Conservation (phyloP, 345 rosid species). For the Garcia nutans region DNA sequence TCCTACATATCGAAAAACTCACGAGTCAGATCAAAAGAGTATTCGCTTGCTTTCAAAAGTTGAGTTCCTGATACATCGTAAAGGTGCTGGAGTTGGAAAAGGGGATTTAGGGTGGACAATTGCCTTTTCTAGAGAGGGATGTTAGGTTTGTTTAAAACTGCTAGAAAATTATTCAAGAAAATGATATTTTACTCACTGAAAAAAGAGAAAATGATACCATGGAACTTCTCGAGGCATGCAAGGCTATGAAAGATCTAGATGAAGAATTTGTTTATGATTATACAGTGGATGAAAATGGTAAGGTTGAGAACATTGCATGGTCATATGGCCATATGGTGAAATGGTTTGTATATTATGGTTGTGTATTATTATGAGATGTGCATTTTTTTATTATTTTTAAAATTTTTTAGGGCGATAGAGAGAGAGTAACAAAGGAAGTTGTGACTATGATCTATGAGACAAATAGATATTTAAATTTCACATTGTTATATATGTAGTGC, state of each 20-base stretch:
- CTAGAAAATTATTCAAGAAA: slow-evolving; percentile 80
- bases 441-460: slow-evolving; percentile 3
- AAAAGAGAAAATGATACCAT: slow-evolving; percentile 64
- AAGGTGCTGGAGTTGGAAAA: slow-evolving; percentile 83
- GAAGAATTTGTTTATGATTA: slow-evolving; percentile 57
- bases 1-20: slow-evolving; percentile 89
- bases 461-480: too few species aligned
- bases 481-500: too few species aligned
- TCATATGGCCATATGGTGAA: slow-evolving; percentile 77
- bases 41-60: slow-evolving; percentile 85
- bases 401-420: neutral
- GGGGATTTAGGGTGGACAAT: slow-evolving; percentile 76
- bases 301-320: slow-evolving; percentile 87
- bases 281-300: slow-evolving; percentile 60
- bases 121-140: slow-evolving; percentile 89
- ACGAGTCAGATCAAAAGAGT: slow-evolving; percentile 79
- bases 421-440: neutral
- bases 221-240: slow-evolving; percentile 79
- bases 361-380: slow-evolving; percentile 11
- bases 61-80: slow-evolving; percentile 83
- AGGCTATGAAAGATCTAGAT: slow-evolving; percentile 63
- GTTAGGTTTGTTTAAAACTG: slow-evolving; percentile 82
- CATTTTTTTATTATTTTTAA: slow-evolving; percentile 11
- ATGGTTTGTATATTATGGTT: slow-evolving; percentile 34
- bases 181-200: slow-evolving; percentile 70